Evolutionary conservation across 257 asterid genomes (phyloP).

Genomic region (Perilla frutescens): DNA sequence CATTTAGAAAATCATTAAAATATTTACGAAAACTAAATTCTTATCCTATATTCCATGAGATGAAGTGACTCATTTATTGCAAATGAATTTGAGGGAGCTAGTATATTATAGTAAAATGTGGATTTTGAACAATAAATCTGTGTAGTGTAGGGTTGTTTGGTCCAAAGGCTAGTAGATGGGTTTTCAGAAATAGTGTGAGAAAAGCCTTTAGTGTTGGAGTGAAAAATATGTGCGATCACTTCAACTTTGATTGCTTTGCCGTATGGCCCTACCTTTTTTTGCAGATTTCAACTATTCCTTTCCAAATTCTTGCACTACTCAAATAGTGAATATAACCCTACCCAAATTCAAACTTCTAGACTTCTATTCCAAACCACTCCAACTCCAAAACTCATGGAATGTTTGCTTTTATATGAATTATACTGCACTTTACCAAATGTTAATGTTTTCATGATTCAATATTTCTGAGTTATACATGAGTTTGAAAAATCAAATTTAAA

Average conservation of each 20-base stretch:
- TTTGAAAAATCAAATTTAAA: no score
- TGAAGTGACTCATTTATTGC: no score
- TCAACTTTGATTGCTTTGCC: conserved; percentile 43
- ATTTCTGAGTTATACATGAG: no score
- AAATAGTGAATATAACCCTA: conserved; percentile 9
- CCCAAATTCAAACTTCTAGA: not conserved
- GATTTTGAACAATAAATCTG: not conserved
- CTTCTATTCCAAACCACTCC: not conserved
- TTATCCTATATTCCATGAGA: not conserved
- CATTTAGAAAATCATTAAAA: no score
- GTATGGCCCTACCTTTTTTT: conserved; percentile 21
- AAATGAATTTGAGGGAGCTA: no score
- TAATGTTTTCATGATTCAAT: no score
- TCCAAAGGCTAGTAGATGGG: conserved; percentile 45
- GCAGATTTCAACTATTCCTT: conserved; percentile 32
- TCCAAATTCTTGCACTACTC: conserved; percentile 31
- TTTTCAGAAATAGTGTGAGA: conserved; percentile 39
- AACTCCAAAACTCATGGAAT: not conserved
- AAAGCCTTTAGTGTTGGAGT: conserved; percentile 30
- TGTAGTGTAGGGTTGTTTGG: conserved; percentile 32
- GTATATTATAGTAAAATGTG: not conserved
- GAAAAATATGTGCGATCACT: conserved; percentile 49
- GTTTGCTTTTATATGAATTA: no score
- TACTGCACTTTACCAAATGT: no score
- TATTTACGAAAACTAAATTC: no score